Base-by-base conservation (phyloP, 2,329 filamentous ascomycete species). In the Geoglossum cookeanum region DNA sequence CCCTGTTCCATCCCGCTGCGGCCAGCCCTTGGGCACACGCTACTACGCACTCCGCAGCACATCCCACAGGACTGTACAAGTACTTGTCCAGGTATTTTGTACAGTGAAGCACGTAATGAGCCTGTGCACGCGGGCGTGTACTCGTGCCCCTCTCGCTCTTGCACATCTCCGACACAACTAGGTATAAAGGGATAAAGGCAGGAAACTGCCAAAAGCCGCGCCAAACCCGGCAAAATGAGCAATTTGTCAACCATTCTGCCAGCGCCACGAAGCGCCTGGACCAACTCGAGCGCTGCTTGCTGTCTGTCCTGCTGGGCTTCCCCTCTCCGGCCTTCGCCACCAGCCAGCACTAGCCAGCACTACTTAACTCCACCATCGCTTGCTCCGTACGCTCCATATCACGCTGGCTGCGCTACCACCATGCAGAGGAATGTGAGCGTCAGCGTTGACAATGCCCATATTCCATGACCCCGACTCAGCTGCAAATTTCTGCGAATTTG, bases 381-480 rank as follows among this genome's bases (percentile, higher is more conserved):
- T 15, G 15, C 53, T 30, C 22, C 22, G 17, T 13, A 4, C 22
- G 13, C 13, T 15, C 13, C 7, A 42, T 42, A 42, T 42, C 39
- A 52, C 13, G 11, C 22, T 9, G 27, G 27, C 7, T 32, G 5
- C 17, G 9, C 22, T 11, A 15, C 47, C 47, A 22, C 32, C 27
- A 52, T 52, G 48, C 32, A 22, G 27, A 13, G 48, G 11, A 35
- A n/a, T 4, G 8, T 27, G 27, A 15, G 9, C 15, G 8, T 32
- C 15, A 17, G 30, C 15, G 30, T 22, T 8, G 22, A 33, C n/a
- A 45, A 66, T 66, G 65, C 65, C 65, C 27, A 62, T 66, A 53
- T 65, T 65, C 55, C 62, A 65, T 57, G 63, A 64, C 58, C 61
- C 59, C 33, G 63, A 71, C 27, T 4, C 8, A 42, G 8, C 11